Evolutionary conservation across 2,329 filamentous ascomycete species (phyloP).

Genomic region (Pyricularia grisea): DNA sequence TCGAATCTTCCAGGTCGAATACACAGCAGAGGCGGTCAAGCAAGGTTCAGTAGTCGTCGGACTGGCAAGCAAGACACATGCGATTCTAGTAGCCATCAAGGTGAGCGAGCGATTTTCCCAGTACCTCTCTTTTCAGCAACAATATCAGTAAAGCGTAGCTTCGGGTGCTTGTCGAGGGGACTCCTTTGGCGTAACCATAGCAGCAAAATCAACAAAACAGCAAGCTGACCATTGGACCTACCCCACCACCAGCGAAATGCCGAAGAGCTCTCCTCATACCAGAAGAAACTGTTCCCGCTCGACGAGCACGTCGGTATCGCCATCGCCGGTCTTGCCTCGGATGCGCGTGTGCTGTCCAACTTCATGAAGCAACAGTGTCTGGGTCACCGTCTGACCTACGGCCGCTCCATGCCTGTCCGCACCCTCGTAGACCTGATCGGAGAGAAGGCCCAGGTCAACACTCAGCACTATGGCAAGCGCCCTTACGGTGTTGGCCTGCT

Average conservation of each 20-base stretch:
- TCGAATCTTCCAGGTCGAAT: constrained; percentile 99
- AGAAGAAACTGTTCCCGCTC: constrained; percentile 97
- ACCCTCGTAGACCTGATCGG: constrained; percentile 87
- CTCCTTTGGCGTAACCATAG: background rate
- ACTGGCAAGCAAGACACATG: constrained; percentile 95
- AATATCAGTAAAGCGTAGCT: background rate
- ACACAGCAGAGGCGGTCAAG: constrained; percentile 97
- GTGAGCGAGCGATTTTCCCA: constrained; percentile 34
- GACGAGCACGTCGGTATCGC: constrained; percentile 93
- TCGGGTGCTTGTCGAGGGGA: background rate
- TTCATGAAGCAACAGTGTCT: constrained; percentile 99
- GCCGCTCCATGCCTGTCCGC: constrained; percentile 82
- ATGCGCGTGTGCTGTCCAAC: constrained; percentile 98
- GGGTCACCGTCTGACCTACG: constrained; percentile 90
- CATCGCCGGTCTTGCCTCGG: constrained; percentile 92
- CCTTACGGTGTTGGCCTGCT: constrained; percentile 93
- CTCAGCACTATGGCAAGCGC: constrained; percentile 92
- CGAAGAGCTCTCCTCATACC: constrained; percentile 98
- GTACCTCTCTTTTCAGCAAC: background rate
- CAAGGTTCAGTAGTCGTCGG: constrained; percentile 97
- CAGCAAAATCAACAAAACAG: background rate
- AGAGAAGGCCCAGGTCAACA: constrained; percentile 95
- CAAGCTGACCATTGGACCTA: background rate
- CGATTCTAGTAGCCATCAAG: constrained; percentile 93
- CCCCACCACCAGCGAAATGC: constrained; percentile 67